phyloP scores from a whole-genome alignment of 2,329 filamentous ascomycete genomes.

The Akanthomyces uredinophilus region DNA sequence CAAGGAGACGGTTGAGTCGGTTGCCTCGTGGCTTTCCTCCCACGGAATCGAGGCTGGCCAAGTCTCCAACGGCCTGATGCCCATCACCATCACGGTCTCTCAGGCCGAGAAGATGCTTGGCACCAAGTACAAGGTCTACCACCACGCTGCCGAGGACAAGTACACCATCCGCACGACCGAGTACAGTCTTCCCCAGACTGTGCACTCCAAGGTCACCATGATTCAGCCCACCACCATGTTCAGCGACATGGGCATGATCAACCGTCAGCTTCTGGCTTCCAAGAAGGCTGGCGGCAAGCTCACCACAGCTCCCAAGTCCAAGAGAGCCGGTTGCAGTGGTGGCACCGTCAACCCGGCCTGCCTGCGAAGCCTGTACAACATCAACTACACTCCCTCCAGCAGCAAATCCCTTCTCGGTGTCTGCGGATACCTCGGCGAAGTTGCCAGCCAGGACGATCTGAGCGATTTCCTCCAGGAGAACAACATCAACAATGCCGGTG shows the following conservation, averaged over 20 bases:
- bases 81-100: constrained; percentile 1
- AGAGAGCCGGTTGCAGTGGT: neutral
- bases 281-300: neutral
- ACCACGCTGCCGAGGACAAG: constrained; percentile 5
- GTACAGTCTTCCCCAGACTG: constrained; percentile 10
- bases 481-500: neutral
- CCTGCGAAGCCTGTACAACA: constrained; percentile 5
- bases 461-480: neutral
- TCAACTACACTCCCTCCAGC: constrained; percentile 6
- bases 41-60: constrained; percentile 13
- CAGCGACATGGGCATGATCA: constrained; percentile 11
- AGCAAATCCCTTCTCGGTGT: constrained; percentile 8
- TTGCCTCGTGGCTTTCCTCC: constrained; percentile 11
- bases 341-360: neutral
- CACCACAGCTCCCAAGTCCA: neutral
- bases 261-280: neutral
- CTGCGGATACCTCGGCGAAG: constrained; percentile 4
- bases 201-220: constrained; percentile 12
- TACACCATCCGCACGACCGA: constrained; percentile 11
- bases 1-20: neutral
- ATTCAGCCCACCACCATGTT: constrained; percentile 16
- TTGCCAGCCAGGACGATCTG: constrained; percentile 1
- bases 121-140: constrained; percentile 13
- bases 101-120: constrained; percentile 13
- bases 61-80: constrained; percentile 4